Percentiles rank a stretch among this genome's conserved stretches.
phyloP scores from a whole-genome alignment of 805 yeast genomes.

The Wickerhamomyces xylosicus region DNA sequence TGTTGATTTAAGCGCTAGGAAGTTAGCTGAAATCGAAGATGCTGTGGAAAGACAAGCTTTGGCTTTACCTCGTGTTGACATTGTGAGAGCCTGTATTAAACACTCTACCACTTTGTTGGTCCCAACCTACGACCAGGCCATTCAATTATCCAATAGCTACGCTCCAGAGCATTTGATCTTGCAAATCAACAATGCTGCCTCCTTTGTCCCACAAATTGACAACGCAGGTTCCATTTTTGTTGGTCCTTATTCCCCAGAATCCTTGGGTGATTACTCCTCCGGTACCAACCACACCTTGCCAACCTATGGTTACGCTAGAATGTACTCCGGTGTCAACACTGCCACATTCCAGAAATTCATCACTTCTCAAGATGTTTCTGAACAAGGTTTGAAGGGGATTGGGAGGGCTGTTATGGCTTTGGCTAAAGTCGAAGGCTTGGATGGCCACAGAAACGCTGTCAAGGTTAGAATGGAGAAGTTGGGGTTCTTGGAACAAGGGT shows the following conservation, averaged over 20 bases:
- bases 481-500: slow-evolving; percentile 36
- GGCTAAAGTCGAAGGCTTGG: slow-evolving; percentile 94
- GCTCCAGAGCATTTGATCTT: slow-evolving; percentile 98
- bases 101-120: slow-evolving; percentile 81
- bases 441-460: slow-evolving; percentile 95
- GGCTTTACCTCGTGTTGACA: slow-evolving; percentile 82
- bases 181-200: slow-evolving; percentile 73
- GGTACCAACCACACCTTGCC: slow-evolving; percentile 99
- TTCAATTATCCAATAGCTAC: slow-evolving; percentile 77
- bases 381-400: slow-evolving; percentile 74
- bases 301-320: slow-evolving; percentile 96
- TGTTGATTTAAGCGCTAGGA: slow-evolving; percentile 50
- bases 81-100: slow-evolving; percentile 82
- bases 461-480: slow-evolving; percentile 85
- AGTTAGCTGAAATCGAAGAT: slow-evolving; percentile 61
- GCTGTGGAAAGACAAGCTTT: slow-evolving; percentile 82
- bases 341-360: slow-evolving; percentile 91
- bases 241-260: slow-evolving; percentile 93
- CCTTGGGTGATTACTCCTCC: slow-evolving; percentile 95
- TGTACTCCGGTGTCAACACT: slow-evolving; percentile 95
- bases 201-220: slow-evolving; percentile 62
- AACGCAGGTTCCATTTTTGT: slow-evolving; percentile 97
- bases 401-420: slow-evolving; percentile 96
- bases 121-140: slow-evolving; percentile 64
- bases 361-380: slow-evolving; percentile 85